phyloP scores from a whole-genome alignment of 345 rosid genomes.

The Nasturtium officinale region DNA sequence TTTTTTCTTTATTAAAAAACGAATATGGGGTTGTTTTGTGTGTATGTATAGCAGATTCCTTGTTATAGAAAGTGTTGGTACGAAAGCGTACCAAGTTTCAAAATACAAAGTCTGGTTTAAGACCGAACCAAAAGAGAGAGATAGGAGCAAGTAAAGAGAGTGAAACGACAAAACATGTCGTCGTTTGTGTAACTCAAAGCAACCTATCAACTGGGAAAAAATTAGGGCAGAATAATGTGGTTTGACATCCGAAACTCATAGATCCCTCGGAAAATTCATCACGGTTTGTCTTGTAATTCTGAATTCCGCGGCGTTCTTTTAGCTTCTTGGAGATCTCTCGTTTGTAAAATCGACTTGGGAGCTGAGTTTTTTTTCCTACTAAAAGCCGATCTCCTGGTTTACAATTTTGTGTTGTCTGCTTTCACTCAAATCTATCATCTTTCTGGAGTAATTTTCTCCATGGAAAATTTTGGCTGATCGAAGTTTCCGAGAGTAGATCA shows the following conservation, averaged over 20 bases:
- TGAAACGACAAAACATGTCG: slow-evolving; percentile 35
- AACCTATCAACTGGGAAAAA: slow-evolving; percentile 42
- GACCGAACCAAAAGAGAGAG: slow-evolving; percentile 38
- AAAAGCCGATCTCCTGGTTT: slow-evolving; percentile 1
- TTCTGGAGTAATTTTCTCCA: slow-evolving; percentile 24
- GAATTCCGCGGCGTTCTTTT: slow-evolving; percentile 18
- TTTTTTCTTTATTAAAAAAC: neutral
- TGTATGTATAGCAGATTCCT: too few species aligned
- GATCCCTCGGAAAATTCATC: slow-evolving; percentile 40
- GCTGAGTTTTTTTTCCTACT: neutral
- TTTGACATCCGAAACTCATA: slow-evolving; percentile 46
- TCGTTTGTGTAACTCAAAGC: slow-evolving; percentile 45
- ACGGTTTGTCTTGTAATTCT: slow-evolving; percentile 26
- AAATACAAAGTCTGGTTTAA: slow-evolving; percentile 17
- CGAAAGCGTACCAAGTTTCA: neutral
- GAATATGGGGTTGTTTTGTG: neutral
- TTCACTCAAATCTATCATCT: slow-evolving; percentile 37
- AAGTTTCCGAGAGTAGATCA: slow-evolving; percentile 11
- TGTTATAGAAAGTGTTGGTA: neutral
- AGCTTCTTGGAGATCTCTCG: slow-evolving; percentile 28
- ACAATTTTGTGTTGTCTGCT: slow-evolving; percentile 5
- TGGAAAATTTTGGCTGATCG: slow-evolving; percentile 11
- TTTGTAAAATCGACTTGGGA: neutral
- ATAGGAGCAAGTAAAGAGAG: neutral
- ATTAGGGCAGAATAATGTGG: slow-evolving; percentile 42